phyloP scores from a whole-genome alignment of 345 rosid genomes.

The Kandelia obovata region DNA sequence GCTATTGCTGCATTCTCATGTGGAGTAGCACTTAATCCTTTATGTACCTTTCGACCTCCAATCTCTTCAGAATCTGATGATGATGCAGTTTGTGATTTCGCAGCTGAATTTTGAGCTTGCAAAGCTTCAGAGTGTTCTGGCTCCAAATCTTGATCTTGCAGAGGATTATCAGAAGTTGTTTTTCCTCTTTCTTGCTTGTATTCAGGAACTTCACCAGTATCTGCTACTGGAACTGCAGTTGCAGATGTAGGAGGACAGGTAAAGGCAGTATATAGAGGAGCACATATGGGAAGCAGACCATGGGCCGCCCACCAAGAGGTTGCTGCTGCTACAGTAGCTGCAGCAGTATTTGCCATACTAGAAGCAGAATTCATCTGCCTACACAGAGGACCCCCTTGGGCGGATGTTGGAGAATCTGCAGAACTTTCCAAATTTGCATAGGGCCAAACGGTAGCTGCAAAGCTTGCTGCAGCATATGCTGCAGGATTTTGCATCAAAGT shows the following conservation, averaged over 20 bases:
- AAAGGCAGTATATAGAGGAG: slow-evolving; percentile 59
- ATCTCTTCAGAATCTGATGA: slow-evolving; percentile 56
- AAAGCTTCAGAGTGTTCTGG: slow-evolving; percentile 47
- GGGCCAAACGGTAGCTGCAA: slow-evolving; percentile 80
- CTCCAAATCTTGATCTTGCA: slow-evolving; percentile 41
- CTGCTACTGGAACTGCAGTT: slow-evolving; percentile 41
- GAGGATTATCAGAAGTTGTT: slow-evolving; percentile 27
- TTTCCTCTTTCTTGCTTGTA: slow-evolving; percentile 33
- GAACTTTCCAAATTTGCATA: slow-evolving; percentile 51
- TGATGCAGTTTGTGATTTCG: slow-evolving; percentile 45
- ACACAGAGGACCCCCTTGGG: slow-evolving; percentile 38
- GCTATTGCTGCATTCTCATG: slow-evolving; percentile 35
- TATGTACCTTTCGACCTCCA: slow-evolving; percentile 39
- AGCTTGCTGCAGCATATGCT: slow-evolving; percentile 75
- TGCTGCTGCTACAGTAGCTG: slow-evolving; percentile 94
- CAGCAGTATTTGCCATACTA: slow-evolving; percentile 68
- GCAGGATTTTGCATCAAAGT: slow-evolving; percentile 78
- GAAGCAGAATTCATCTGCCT: slow-evolving; percentile 50
- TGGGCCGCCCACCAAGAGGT: slow-evolving; percentile 99
- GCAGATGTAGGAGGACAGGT: slow-evolving; percentile 47
- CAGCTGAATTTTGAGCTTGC: slow-evolving; percentile 50
- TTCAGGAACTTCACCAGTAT: slow-evolving; percentile 32
- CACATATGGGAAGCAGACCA: slow-evolving; percentile 74
- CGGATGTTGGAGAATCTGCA: slow-evolving; percentile 45
- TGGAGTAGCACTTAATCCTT: slow-evolving; percentile 31